Conservation (phyloP, 2,329 filamentous ascomycete genomes). For the Aspergillus brasiliensis region DNA sequence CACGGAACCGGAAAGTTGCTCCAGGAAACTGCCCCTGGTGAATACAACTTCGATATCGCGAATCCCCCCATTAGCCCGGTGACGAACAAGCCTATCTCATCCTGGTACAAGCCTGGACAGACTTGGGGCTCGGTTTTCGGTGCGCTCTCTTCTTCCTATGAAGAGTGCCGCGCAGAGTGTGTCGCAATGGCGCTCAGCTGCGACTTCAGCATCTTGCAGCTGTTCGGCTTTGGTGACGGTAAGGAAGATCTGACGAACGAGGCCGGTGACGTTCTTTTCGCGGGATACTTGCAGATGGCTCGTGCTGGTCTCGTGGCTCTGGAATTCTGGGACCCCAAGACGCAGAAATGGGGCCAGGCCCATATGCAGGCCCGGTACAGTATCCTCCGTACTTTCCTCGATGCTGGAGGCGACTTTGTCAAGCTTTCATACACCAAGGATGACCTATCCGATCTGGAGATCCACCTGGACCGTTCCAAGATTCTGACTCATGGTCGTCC, state of each 20-base stretch:
- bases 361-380: slow-evolving; percentile 91
- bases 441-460: slow-evolving; percentile 77
- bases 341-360: slow-evolving; percentile 86
- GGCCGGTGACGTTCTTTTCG: slow-evolving; percentile 85
- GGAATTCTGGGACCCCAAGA: slow-evolving; percentile 93
- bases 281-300: slow-evolving; percentile 90
- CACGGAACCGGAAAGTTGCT: slow-evolving; percentile 93
- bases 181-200: slow-evolving; percentile 90
- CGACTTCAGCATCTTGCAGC: slow-evolving; percentile 83
- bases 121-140: slow-evolving; percentile 95
- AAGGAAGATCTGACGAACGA: slow-evolving; percentile 69
- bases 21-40: slow-evolving; percentile 79
- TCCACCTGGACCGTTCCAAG: slow-evolving; percentile 81
- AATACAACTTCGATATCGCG: slow-evolving; percentile 83
- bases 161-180: slow-evolving; percentile 92
- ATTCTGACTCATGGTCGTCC: slow-evolving; percentile 81
- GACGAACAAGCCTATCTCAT: slow-evolving; percentile 73
- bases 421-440: slow-evolving; percentile 73
- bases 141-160: slow-evolving; percentile 81
- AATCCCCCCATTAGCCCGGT: slow-evolving; percentile 82
- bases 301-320: slow-evolving; percentile 84
- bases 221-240: slow-evolving; percentile 89
- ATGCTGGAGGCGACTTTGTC: slow-evolving; percentile 85
- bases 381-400: slow-evolving; percentile 75
- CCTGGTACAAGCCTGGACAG: slow-evolving; percentile 92